Evolutionary conservation across 2,329 filamentous ascomycete genomes (phyloP), one percentile per base, ranked within the genome.

Genomic region (Arthrobotrys entomopaga): DNA sequence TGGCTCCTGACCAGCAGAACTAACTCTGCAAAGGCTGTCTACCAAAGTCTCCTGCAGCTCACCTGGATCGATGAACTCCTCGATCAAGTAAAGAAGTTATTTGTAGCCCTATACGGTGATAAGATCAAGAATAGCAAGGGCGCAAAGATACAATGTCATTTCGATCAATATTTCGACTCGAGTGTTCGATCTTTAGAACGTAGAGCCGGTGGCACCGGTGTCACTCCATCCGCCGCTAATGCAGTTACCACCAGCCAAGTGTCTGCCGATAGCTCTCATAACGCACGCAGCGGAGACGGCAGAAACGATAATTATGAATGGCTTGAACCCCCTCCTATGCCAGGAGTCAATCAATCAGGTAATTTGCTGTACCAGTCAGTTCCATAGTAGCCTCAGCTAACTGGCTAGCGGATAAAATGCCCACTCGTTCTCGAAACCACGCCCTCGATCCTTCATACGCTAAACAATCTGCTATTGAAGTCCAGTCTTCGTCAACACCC

Each of bases 31-130:
- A 79, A 97, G 93, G 95, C 94, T 77, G 95, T 99, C 77, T 99
- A 99, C 82, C 91, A 96, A 81, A 97, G 93, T 43, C 88, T 99
- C 34, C 87, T 99, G 29, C 93, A 97, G 82, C 87, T 99, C 7
- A 93, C 91, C 11, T 99, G 96, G 95, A 92, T 98, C 77, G 95
- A 99, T 82, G 93, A 95, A 81, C 89, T 99, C 54, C 88, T 99
- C 77, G 94, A 97, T 80, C 96, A 98, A 79, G 92, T 98, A 79
- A 92, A 90, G 81, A 93, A 91, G 8, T 89, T 99, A 38, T 99
- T 98, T 80, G 86, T 95, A 77, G 91, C 93, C 77, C 86, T 97
- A 26, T 99, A 98, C 81, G 91, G 89, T 77, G 90, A 95, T 70
- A 91, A 97, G 81, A 84, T 99, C 65, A 93, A 89, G 81, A 91